Percentiles rank a stretch among this genome's conserved stretches.
Evolutionary conservation across 129 eudicot genomes (phyloP).

Genomic region (Flaveria robusta): DNA sequence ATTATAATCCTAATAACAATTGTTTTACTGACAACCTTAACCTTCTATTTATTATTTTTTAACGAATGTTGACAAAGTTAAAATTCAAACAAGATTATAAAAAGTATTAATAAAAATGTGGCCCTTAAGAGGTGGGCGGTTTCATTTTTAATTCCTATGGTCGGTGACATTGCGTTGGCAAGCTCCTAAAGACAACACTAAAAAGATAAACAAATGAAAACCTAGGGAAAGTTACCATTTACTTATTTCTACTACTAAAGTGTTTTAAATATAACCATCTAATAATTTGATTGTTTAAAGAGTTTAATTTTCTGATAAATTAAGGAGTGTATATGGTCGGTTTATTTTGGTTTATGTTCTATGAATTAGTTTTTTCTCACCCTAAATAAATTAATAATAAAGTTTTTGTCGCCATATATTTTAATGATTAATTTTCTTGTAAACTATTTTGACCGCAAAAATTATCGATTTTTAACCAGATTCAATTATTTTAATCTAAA

Average conservation of each 20-base stretch:
- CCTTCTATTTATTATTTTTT: neutral
- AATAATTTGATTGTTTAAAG: neutral
- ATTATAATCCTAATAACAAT: neutral
- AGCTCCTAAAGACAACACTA: conserved; percentile 23
- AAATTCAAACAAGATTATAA: neutral
- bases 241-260: neutral
- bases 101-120: neutral
- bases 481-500: neutral
- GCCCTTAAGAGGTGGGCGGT: conserved; percentile 32
- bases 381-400: neutral
- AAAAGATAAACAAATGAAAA: neutral
- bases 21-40: neutral
- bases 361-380: too few species aligned
- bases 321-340: too few species aligned
- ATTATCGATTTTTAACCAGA: neutral
- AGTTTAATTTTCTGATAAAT: neutral
- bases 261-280: neutral
- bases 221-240: neutral
- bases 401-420: neutral
- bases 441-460: neutral
- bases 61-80: neutral
- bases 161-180: conserved; percentile 38
- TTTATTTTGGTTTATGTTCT: too few species aligned
- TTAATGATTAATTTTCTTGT: neutral
- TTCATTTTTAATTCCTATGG: conserved; percentile 22